phyloP scores from a whole-genome alignment of 805 yeast genomes.

The Sungouiozyma ichnusensis region DNA sequence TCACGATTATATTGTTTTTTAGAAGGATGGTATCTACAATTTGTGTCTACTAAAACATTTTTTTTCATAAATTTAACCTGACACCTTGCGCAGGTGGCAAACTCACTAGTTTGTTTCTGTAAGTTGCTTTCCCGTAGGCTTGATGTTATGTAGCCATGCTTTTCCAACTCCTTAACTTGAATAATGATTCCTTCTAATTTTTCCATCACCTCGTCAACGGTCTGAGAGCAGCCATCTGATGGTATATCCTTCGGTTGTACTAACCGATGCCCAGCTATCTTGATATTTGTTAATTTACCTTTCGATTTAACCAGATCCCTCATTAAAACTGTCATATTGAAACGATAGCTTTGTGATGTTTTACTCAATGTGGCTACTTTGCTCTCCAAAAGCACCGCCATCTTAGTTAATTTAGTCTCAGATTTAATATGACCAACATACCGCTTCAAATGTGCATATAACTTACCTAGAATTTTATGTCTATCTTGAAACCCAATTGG shows the following conservation, averaged over 20 bases:
- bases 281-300: slow-evolving; percentile 20
- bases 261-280: slow-evolving; percentile 15
- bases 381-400: slow-evolving; percentile 21
- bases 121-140: neutral
- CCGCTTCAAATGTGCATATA: slow-evolving; percentile 13
- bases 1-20: slow-evolving; percentile 20
- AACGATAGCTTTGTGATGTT: slow-evolving; percentile 23
- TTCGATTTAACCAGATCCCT: slow-evolving; percentile 23
- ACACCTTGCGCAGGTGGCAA: slow-evolving; percentile 23
- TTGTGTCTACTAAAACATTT: slow-evolving; percentile 18
- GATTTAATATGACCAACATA: neutral
- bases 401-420: slow-evolving; percentile 7
- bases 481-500: slow-evolving; percentile 27
- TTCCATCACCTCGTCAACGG: slow-evolving; percentile 12
- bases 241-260: slow-evolving; percentile 1
- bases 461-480: slow-evolving; percentile 20
- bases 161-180: slow-evolving; percentile 10
- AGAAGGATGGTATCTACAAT: slow-evolving; percentile 24
- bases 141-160: slow-evolving; percentile 19
- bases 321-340: slow-evolving; percentile 23
- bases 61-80: slow-evolving; percentile 19
- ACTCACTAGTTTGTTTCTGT: slow-evolving; percentile 2
- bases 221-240: slow-evolving; percentile 3
- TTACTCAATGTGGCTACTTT: slow-evolving; percentile 20
- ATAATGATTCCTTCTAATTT: slow-evolving; percentile 12